phyloP scores from a whole-genome alignment of 805 yeast species.

The Nakazawaea populi region DNA sequence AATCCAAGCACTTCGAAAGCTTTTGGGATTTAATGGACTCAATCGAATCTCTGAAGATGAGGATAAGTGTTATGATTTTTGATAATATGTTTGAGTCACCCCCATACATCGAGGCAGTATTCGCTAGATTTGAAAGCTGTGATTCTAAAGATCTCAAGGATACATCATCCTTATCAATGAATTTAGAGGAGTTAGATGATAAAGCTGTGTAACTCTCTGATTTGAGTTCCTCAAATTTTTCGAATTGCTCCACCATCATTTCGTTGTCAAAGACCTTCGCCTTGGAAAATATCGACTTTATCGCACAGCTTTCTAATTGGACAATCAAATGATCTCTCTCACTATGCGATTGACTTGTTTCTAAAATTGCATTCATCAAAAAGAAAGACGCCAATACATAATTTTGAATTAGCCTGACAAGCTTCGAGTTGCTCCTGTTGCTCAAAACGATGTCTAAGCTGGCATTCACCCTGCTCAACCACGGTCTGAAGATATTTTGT shows the following conservation, averaged over 20 bases:
- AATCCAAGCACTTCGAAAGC: neutral
- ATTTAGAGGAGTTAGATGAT: neutral
- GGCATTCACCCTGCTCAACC: conserved; percentile 62
- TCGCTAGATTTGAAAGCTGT: neutral
- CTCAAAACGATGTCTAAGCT: conserved; percentile 42
- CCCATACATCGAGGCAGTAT: neutral
- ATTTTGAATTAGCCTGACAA: conserved; percentile 19
- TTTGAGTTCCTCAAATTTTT: conserved; percentile 50
- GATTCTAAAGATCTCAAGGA: neutral
- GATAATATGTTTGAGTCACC: neutral
- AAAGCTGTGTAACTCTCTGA: conserved; percentile 24
- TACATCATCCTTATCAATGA: neutral
- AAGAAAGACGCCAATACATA: conserved; percentile 68
- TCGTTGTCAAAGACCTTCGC: conserved; percentile 51
- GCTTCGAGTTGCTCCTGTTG: neutral
- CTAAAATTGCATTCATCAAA: conserved; percentile 49
- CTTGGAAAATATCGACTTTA: conserved; percentile 32
- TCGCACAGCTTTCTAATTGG: neutral
- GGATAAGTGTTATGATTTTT: neutral
- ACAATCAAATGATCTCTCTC: neutral
- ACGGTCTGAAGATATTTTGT: conserved; percentile 52
- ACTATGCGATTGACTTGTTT: conserved; percentile 39
- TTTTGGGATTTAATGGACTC: neutral
- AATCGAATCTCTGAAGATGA: neutral
- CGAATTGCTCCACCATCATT: conserved; percentile 59